Conservation (phyloP, 371 early-diverging fungal species). For the Mucor velutinosus region DNA sequence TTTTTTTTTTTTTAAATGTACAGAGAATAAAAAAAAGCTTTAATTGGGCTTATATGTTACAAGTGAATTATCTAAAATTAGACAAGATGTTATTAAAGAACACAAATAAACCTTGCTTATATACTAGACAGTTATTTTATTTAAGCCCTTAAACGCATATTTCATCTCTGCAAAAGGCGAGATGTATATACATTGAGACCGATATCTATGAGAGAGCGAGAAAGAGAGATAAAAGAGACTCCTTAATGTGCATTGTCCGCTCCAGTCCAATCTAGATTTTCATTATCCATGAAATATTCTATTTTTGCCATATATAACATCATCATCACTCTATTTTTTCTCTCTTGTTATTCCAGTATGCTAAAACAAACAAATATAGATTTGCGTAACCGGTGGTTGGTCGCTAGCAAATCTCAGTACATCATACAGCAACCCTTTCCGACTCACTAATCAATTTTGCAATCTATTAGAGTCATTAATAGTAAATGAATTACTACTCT, state of each 20-base stretch:
- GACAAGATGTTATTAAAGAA: neutral
- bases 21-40: neutral
- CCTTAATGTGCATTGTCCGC: too few species aligned
- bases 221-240: too few species aligned
- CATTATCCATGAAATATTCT: too few species aligned
- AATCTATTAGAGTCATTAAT: neutral
- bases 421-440: neutral
- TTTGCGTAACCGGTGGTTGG: neutral
- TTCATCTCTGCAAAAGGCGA: neutral
- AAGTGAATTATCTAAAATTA: neutral
- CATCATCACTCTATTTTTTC: too few species aligned
- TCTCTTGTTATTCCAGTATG: too few species aligned
- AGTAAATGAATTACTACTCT: neutral
- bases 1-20: too few species aligned
- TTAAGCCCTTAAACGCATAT: slow-evolving; percentile 1
- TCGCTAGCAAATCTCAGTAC: too few species aligned
- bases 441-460: neutral
- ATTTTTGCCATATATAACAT: too few species aligned
- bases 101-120: neutral
- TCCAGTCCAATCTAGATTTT: too few species aligned
- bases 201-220: too few species aligned
- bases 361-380: neutral
- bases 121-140: neutral
- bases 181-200: neutral
- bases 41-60: neutral